A percentile compares a stretch with the other conserved stretches of the same genome.
phyloP scores from a whole-genome alignment of 352 stramenopile genomes.

The Hyaloperonospora arabidopsidis region DNA sequence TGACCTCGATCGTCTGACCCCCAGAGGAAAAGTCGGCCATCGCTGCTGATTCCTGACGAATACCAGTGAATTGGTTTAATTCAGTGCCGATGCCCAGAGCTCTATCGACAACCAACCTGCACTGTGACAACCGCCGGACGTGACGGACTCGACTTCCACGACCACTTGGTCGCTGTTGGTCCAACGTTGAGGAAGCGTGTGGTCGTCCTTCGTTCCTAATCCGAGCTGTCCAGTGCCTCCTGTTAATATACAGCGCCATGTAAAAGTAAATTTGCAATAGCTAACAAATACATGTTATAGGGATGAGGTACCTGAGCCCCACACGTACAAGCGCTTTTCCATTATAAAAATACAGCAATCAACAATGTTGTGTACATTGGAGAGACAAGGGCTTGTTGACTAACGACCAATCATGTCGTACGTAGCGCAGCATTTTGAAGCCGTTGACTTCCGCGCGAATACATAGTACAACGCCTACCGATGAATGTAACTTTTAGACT shows the following conservation, averaged over 20 bases:
- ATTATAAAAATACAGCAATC: conserved; percentile 1
- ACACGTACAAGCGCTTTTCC: conserved; percentile 35
- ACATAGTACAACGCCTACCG: too few species aligned
- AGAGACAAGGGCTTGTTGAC: too few species aligned
- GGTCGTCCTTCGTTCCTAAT: conserved; percentile 43
- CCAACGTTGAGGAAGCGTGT: conserved; percentile 47
- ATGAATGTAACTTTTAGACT: too few species aligned
- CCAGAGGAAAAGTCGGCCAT: conserved; percentile 55
- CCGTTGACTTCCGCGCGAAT: too few species aligned
- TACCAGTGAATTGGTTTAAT: background rate
- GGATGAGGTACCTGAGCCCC: conserved; percentile 45
- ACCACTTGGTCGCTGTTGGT: conserved; percentile 8
- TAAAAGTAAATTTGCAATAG: conserved; percentile 1
- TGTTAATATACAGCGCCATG: conserved; percentile 9
- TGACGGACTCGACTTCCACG: conserved; percentile 29
- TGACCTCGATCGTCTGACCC: conserved; percentile 56
- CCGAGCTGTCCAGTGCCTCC: conserved; percentile 62
- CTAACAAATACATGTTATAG: background rate
- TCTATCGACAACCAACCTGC: conserved; percentile 31
- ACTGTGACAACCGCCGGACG: conserved; percentile 61
- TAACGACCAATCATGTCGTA: too few species aligned
- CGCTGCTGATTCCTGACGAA: conserved; percentile 19
- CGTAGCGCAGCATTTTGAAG: too few species aligned
- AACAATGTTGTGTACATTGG: background rate
- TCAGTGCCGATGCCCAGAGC: background rate